A percentile compares a stretch with the other conserved stretches of the same genome.
phyloP scores from a whole-genome alignment of 2,329 filamentous ascomycete species.

The Fusarium azukiicola region DNA sequence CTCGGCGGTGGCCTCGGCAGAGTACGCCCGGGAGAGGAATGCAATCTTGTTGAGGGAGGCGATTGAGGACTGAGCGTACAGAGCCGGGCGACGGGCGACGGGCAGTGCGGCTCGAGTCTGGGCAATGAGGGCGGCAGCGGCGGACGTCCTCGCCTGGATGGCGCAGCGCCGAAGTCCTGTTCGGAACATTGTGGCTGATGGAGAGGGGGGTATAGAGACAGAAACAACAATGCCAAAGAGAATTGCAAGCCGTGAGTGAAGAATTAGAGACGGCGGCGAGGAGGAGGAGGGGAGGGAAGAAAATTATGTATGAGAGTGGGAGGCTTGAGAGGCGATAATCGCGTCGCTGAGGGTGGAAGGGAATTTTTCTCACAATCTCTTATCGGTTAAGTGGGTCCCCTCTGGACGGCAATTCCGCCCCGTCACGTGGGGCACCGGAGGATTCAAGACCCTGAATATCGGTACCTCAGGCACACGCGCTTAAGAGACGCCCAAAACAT shows the following conservation, averaged over 20 bases:
- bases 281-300: conserved; percentile 30
- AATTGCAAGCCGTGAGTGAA: conserved; percentile 31
- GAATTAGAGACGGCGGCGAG: conserved; percentile 25
- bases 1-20: conserved; percentile 61
- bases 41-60: conserved; percentile 49
- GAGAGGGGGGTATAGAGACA: conserved; percentile 18
- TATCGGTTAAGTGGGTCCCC: conserved; percentile 17
- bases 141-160: conserved; percentile 59
- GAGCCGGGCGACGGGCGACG: conserved; percentile 48
- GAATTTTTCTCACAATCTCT: conserved; percentile 25
- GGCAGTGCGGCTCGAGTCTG: conserved; percentile 55
- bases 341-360: conserved; percentile 24
- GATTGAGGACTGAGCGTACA: conserved; percentile 44
- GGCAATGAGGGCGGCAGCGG: conserved; percentile 55
- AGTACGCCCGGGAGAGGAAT: conserved; percentile 62
- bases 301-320: conserved; percentile 39
- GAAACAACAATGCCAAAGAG: conserved; percentile 33
- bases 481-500: neutral
- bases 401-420: conserved; percentile 11
- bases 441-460: neutral
- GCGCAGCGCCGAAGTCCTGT: conserved; percentile 65
- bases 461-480: conserved; percentile 10
- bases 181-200: conserved; percentile 58
- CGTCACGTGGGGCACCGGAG: conserved; percentile 36
- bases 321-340: conserved; percentile 44